A percentile compares a stretch with the other conserved stretches of the same genome.
Evolutionary conservation across 164 flowering plant genomes (phyloP).

Genomic region (Vitis labrusca): DNA sequence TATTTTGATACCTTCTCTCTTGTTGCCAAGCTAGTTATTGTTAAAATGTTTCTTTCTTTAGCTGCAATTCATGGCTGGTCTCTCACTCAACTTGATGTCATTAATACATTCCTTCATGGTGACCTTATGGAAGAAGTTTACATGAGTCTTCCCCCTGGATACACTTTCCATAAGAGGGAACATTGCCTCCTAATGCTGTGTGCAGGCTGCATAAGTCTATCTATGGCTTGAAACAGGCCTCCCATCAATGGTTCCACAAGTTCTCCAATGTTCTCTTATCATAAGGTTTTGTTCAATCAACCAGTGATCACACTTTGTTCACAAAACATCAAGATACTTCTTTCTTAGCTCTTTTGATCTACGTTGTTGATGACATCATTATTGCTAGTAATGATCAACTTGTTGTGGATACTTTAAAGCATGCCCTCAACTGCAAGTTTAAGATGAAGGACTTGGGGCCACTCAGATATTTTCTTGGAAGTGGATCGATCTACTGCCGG

Average conservation of each 20-base stretch:
- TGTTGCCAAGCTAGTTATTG: not conserved
- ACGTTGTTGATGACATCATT: not conserved
- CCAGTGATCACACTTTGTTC: not conserved
- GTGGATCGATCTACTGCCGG: not conserved
- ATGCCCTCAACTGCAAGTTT: not conserved
- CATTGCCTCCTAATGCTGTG: not conserved
- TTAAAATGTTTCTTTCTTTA: not conserved
- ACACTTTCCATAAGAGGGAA: not conserved
- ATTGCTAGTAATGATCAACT: not conserved
- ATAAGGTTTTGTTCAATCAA: not conserved
- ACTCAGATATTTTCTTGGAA: not conserved
- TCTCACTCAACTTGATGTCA: conserved; percentile 1
- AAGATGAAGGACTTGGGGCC: not conserved
- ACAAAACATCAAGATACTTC: not conserved
- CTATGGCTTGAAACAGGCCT: conserved; percentile 1
- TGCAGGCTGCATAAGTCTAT: not conserved
- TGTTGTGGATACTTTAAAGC: not conserved
- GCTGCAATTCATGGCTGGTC: not conserved
- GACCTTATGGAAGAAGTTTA: conserved; percentile 3
- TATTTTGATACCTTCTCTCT: no score
- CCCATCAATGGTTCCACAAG: no score
- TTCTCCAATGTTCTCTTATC: not conserved
- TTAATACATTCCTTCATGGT: not conserved
- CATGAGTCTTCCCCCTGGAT: not conserved
- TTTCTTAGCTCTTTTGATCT: not conserved